phyloP scores from a whole-genome alignment of 2,329 filamentous ascomycete species.

The Neoscytalidium dimidiatum region DNA sequence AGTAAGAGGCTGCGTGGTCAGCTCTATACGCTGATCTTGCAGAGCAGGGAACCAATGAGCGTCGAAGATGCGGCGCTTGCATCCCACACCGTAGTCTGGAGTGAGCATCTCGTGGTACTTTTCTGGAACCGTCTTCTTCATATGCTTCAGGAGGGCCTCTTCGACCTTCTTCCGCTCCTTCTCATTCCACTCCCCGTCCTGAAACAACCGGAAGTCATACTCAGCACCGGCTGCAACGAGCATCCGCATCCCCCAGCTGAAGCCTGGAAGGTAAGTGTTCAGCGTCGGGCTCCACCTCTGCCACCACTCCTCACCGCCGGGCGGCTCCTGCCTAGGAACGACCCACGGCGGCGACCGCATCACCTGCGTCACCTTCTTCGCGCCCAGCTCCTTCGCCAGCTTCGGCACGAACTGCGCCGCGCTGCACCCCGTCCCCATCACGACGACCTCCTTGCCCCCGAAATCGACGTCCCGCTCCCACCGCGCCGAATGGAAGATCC shows the following conservation, averaged over 20 bases:
- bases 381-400: conserved; percentile 50
- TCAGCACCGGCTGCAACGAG: conserved; percentile 46
- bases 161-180: conserved; percentile 43
- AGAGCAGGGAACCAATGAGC: conserved; percentile 57
- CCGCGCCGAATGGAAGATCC: conserved; percentile 59
- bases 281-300: conserved; percentile 50
- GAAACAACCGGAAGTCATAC: conserved; percentile 51
- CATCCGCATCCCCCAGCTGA: conserved; percentile 50
- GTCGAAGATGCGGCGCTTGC: conserved; percentile 65
- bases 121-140: conserved; percentile 54
- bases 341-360: conserved; percentile 63
- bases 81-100: conserved; percentile 63
- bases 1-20: conserved; percentile 54
- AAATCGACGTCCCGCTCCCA: conserved; percentile 58
- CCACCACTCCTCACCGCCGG: conserved; percentile 45
- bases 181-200: conserved; percentile 39
- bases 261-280: conserved; percentile 52
- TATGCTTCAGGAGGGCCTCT: conserved; percentile 46
- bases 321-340: conserved; percentile 42
- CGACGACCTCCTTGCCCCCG: conserved; percentile 57
- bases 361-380: conserved; percentile 60
- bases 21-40: conserved; percentile 54
- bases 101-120: conserved; percentile 64
- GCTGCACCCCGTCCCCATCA: conserved; percentile 60
- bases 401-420: conserved; percentile 59